Evolutionary conservation across 2,329 filamentous ascomycete species (phyloP), one percentile per base, ranked within the genome.

Genomic region (Trichophyton benhamiae): DNA sequence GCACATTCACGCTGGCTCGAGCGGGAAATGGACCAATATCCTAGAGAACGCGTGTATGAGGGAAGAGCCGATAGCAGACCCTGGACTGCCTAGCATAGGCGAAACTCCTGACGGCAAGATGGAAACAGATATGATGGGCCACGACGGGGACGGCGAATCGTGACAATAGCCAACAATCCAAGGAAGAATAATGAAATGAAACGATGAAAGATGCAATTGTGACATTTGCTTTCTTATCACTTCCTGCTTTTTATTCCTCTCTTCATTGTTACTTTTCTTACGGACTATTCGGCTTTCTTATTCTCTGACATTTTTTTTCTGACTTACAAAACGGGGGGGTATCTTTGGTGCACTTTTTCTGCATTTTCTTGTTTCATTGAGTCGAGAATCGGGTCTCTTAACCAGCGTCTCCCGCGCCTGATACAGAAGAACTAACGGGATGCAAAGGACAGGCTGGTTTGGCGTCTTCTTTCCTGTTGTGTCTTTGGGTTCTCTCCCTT

Each of bases 1-100:
- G 79, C 94, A 99, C 74, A 96, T 91, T 72, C 94, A 97, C 75
- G 89, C 89, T 42, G 94, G 94, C 41, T 92, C 90, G 0, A 96
- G 91, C 74, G 94, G 94, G 36, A 97, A 97, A 75, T 99, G 94
- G 94, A 99, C 94, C 11, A 97, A 97, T 74, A 91, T 96, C 82
- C 80, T 99, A 38, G 94, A 99, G 73, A 95, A 90, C 71, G 90
- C 91, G 3, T 99, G 94, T 76, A 95, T 97, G 89, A 85, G 91
- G 73, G 91, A 95, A 71, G 91, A 96, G 61, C 65, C 70, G 9
- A 71, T 72, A 1, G 69, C 70, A 0, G 74, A 76, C 58, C 57
- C 62, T 8, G 63, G 63, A 53, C 64, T 68, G 6, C 65, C 65
- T 6, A 68, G 65, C 57, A 68, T 69, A 46, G 65, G 66, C 8